Base-by-base conservation (phyloP, 1,284 basidiomycete genomes). In the Leucoagaricus sp. region DNA sequence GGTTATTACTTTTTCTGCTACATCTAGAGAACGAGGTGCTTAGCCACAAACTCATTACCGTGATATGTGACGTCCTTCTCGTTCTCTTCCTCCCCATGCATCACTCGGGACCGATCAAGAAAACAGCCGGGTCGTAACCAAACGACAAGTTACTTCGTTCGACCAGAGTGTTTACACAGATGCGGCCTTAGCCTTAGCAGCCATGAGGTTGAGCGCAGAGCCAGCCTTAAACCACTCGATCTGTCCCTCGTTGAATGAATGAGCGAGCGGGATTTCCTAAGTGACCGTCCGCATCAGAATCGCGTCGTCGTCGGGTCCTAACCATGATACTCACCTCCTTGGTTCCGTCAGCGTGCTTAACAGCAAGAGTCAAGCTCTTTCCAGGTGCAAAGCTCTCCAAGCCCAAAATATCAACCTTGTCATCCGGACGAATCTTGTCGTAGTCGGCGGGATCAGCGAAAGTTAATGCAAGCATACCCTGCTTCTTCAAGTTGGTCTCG, bases 401-500 rank as follows among this genome's bases (percentile, higher is more conserved):
- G 57, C 93, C 94, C 59, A 88, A 72, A 69, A 97, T 93, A 66
- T 88, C 86, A 60, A 97, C 86, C 70, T 84, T 86, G 79, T 97
- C 94, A 63, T 80, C 79, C 23, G 94, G 90, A 66, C 80, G 81
- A 64, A 96, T 74, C 78, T 91, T 93, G 71, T 96, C 92, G 75
- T 98, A 98, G 76, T 97, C 95, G 60, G 83, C 91, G 10, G 89
- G 81, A 79, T 97, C 83, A 59, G 75, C 88, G 72, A 97, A 96
- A 61, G 92, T 96, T 63, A 96, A 77, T 1, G 93, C 92, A 60
- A 96, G 91, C 91, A 96, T 94, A 65, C 93, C 93, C 80, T 95
- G 93, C 84, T 95, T 97, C 89, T 96, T 96, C 82, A 96, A 81
- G 85, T 97, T 97, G 72, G 91, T 93, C 85, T 98, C 94, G 81